Evolutionary conservation across 192 early-diverging fungal species (phyloP).

Genomic region (Coemansia interrupta): DNA sequence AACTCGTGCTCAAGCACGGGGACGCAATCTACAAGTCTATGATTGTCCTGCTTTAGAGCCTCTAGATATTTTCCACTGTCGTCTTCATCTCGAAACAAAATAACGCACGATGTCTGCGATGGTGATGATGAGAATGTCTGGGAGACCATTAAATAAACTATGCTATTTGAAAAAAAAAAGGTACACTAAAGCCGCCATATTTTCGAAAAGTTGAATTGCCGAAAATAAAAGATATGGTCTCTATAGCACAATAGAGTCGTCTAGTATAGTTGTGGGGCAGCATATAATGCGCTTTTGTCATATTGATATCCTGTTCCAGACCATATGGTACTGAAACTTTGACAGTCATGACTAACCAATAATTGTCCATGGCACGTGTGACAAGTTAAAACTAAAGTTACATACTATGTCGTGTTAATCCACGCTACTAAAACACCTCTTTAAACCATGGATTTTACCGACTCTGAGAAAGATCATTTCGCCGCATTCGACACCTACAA

Average conservation of each 20-base stretch:
- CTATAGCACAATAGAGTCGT: neutral
- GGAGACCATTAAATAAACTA: neutral
- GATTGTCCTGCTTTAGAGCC: slow-evolving; percentile 11
- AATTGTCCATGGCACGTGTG: neutral
- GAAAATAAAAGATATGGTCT: neutral
- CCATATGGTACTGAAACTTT: too few species aligned
- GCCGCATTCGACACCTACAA: slow-evolving; percentile 35
- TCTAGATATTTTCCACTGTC: slow-evolving; percentile 16
- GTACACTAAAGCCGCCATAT: neutral
- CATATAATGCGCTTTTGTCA: too few species aligned
- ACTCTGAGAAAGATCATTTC: slow-evolving; percentile 9
- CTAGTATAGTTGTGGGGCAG: too few species aligned
- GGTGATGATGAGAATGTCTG: neutral
- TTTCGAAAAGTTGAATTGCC: neutral
- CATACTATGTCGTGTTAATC: neutral
- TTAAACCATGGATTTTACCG: slow-evolving; percentile 12
- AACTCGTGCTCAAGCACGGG: slow-evolving; percentile 27
- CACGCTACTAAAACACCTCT: neutral
- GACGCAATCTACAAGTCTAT: slow-evolving; percentile 20
- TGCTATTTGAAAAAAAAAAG: neutral
- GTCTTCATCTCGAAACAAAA: slow-evolving; percentile 32
- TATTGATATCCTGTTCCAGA: too few species aligned
- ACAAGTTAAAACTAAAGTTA: neutral
- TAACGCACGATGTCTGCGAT: slow-evolving; percentile 8
- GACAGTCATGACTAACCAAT: neutral